Evolutionary conservation across 129 eudicot genomes (phyloP), one percentile per base, ranked within the genome.

Genomic region (Kitagawia praeruptora): DNA sequence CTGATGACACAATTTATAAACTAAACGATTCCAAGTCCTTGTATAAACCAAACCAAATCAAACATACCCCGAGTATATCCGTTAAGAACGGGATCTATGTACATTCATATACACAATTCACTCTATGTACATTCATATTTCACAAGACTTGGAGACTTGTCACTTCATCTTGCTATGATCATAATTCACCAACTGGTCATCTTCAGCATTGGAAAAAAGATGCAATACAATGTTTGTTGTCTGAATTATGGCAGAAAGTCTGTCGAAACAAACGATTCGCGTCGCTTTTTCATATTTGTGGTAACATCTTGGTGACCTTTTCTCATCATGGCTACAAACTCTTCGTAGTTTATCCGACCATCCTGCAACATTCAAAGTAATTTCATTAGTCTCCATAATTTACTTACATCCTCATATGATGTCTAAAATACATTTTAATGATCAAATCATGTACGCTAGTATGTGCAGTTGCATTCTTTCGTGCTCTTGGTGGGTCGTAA

Each of bases 291-390:
- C 21, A 87, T 89, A 66, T 87, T 87, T 54, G 84, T 72, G 79
- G 84, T 86, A 66, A 83, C 91, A 4, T 93, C 91, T 15, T 90
- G 87, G 44, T 84, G 80, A 38, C 95, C 93, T 85, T 94, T 86
- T 86, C 80, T 94, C 98, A 94, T 94, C 97, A 94, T 91, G 70
- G 96, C 93, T 74, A 85, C 97, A 79, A 94, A 94, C 76, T 94
- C 98, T 5, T 91, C 97, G 31, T 94, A 94, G 85, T 94, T 91
- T 46, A 94, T 89, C 70, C 96, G 92, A 1, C 96, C 97, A 82
- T 94, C 98, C 98, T 94, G 82, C 83, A 87, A 74, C 75, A 53
- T 8, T 74, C 40, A 19, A 48, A 74, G 12, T 6, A 40, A 44
- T 38, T 64, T 51, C 0, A 25, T 40, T 38, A 70, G 25, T 37